Percentiles rank a stretch among this genome's conserved stretches.
Evolutionary conservation across 179 eudicot genomes (phyloP).

Genomic region (Drosera spatulata): DNA sequence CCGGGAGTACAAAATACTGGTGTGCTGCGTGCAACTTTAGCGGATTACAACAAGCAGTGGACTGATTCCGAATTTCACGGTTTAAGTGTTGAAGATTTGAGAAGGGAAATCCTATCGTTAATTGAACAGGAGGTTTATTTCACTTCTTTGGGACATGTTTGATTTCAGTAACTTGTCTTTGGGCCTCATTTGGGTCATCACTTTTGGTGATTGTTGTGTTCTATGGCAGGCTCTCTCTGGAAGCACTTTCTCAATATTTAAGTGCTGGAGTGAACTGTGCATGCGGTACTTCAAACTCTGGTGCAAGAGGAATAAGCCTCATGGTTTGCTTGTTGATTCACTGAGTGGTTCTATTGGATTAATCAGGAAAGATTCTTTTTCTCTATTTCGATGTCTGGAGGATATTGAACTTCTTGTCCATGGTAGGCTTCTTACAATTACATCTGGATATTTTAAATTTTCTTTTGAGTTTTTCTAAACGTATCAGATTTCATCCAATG

Average conservation of each 20-base stretch:
- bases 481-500: too few relatives aligned
- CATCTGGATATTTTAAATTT: not conserved
- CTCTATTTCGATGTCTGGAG: conserved; percentile 73
- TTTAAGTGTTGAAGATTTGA: conserved; percentile 61
- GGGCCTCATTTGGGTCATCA: not conserved
- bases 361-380: conserved; percentile 59
- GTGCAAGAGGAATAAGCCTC: conserved; percentile 58
- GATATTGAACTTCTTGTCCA: conserved; percentile 63
- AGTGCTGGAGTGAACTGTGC: conserved; percentile 72
- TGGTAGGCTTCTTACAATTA: conserved; percentile 36
- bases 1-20: conserved; percentile 64
- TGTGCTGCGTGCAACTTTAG: conserved; percentile 57
- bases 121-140: conserved; percentile 71
- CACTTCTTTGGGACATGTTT: not conserved
- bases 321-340: conserved; percentile 69
- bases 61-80: conserved; percentile 72
- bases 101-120: conserved; percentile 58
- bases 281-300: conserved; percentile 53
- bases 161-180: not conserved
- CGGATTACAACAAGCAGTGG: conserved; percentile 64
- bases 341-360: conserved; percentile 58
- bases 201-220: conserved; percentile 15
- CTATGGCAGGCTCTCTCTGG: conserved; percentile 53
- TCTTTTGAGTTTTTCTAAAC: not conserved
- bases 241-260: conserved; percentile 51